Evolutionary conservation across 805 yeast genomes (phyloP).

Genomic region (Pichia scutulata): DNA sequence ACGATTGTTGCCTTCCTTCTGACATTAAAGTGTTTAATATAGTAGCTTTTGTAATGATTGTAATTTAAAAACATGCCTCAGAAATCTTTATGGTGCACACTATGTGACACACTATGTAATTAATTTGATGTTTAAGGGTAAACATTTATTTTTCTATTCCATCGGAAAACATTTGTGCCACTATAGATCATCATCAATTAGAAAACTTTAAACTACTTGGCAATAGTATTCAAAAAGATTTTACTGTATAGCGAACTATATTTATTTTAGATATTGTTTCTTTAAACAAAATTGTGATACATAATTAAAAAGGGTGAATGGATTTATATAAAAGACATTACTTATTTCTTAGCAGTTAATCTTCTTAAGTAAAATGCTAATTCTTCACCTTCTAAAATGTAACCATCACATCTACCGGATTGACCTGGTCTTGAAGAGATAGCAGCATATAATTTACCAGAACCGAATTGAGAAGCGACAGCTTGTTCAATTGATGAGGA

Average conservation of each 20-base stretch:
- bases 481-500: slow-evolving; percentile 80
- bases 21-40: slow-evolving; percentile 1
- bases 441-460: slow-evolving; percentile 98
- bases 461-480: slow-evolving; percentile 93
- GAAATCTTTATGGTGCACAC: too few species aligned
- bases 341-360: slow-evolving; percentile 97
- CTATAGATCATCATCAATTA: too few species aligned
- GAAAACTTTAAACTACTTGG: too few species aligned
- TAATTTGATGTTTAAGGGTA: background rate
- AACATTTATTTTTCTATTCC: background rate
- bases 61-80: too few species aligned
- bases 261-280: background rate
- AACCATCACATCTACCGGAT: slow-evolving; percentile 99
- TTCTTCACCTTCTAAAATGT: slow-evolving; percentile 99
- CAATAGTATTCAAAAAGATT: background rate
- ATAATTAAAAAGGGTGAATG: slow-evolving; percentile 1
- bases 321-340: slow-evolving; percentile 9
- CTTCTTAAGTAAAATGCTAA: slow-evolving; percentile 99
- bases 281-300: background rate
- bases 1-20: slow-evolving; percentile 22
- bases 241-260: background rate
- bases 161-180: too few species aligned
- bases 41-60: background rate
- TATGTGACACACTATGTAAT: too few species aligned
- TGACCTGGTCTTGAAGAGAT: slow-evolving; percentile 99